Conservation (phyloP, 371 early-diverging fungal species). For the Antonospora locustae region DNA sequence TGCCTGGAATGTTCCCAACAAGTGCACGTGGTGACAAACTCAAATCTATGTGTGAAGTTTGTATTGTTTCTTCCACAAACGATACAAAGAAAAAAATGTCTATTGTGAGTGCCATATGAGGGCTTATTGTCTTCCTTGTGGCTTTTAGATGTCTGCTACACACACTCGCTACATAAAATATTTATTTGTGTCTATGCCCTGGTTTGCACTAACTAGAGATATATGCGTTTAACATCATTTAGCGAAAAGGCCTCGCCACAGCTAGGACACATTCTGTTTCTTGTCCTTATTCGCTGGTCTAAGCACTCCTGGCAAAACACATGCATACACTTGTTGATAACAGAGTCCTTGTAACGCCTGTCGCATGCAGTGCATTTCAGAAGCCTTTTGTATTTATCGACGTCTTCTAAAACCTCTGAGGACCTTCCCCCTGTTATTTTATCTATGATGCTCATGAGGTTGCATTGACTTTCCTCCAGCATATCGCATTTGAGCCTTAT, state of each 20-base stretch:
- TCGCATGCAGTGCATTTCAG: conserved; percentile 49
- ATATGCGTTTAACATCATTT: conserved; percentile 74
- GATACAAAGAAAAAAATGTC: too few species aligned
- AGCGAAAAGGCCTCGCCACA: conserved; percentile 77
- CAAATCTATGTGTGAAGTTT: too few species aligned
- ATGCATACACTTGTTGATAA: conserved; percentile 54
- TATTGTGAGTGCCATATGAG: too few species aligned
- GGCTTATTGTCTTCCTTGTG: too few species aligned
- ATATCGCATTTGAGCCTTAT: not conserved
- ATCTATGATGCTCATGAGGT: conserved; percentile 12
- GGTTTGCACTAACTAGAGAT: conserved; percentile 33
- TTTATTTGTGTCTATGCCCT: too few species aligned
- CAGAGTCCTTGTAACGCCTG: conserved; percentile 44
- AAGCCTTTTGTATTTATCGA: conserved; percentile 40
- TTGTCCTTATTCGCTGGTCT: conserved; percentile 67
- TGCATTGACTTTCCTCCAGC: not conserved
- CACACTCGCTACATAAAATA: too few species aligned
- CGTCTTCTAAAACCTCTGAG: conserved; percentile 10
- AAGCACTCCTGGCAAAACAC: conserved; percentile 65
- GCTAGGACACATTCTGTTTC: conserved; percentile 89
- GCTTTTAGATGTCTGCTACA: too few species aligned
- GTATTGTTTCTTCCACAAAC: too few species aligned
- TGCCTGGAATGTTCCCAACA: too few species aligned
- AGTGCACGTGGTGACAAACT: too few species aligned
- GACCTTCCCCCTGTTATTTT: conserved; percentile 22